Conservation (phyloP, 169 alveolate genomes). For the Plasmodium sp. region DNA sequence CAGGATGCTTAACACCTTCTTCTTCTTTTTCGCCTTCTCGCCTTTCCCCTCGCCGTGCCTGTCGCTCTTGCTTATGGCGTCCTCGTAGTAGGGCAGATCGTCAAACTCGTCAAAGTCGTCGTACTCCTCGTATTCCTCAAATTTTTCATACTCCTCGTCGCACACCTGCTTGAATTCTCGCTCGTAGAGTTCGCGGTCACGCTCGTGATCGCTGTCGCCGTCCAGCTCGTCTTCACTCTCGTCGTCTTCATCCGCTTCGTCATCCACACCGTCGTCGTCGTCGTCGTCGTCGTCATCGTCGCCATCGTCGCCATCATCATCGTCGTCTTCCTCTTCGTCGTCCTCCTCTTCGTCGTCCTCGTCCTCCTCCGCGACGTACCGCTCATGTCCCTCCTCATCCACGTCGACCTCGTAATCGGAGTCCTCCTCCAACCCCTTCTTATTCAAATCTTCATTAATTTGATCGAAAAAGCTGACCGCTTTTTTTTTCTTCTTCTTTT, state of each 20-base stretch:
- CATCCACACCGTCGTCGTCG: conserved; percentile 12
- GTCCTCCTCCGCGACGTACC: not conserved
- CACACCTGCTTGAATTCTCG: conserved; percentile 19
- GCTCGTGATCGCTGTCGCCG: not conserved
- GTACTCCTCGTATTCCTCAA: conserved; percentile 27
- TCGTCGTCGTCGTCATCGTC: conserved; percentile 17
- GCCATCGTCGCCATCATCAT: not conserved
- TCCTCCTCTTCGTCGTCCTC: not conserved
- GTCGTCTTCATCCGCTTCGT: not conserved
- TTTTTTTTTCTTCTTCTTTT: conserved; percentile 37
- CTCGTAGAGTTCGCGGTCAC: conserved; percentile 10
- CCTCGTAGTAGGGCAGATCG: conserved; percentile 5
- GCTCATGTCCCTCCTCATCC: conserved; percentile 23
- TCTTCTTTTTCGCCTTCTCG: not conserved
- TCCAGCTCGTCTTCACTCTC: not conserved
- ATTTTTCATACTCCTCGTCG: conserved; percentile 20
- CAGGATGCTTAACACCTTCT: conserved; percentile 6
- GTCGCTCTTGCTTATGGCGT: not conserved
- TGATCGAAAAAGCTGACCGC: conserved; percentile 40
- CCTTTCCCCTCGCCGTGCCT: conserved; percentile 3
- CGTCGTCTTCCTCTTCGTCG: not conserved
- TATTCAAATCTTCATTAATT: conserved; percentile 24
- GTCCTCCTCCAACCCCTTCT: conserved; percentile 40
- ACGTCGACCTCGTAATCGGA: conserved; percentile 33
- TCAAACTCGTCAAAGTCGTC: conserved; percentile 5